Evolutionary conservation across 495 filamentous ascomycete species (phyloP), one percentile per base, ranked within the genome.

Genomic region (Jackrogersella minutella): DNA sequence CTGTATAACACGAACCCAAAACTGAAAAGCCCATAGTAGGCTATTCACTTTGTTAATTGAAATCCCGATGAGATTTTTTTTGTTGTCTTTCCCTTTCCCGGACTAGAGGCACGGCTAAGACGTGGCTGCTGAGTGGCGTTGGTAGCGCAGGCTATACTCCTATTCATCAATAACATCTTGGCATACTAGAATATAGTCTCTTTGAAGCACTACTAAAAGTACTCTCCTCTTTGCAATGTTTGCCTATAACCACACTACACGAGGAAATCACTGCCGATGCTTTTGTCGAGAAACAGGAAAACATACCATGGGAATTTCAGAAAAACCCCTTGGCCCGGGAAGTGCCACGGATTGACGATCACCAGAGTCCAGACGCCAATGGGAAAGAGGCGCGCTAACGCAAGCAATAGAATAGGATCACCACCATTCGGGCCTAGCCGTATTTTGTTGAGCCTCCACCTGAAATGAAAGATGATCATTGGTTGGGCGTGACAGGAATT

Each of bases 361-460:
- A 44, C 49, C 37, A 33, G 55, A 19, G 21, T n/a, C 66, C 28
- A 57, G 55, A 19, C 30, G 21, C 66, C 28, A 57, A 64, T 69
- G 50, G 61, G 56, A 64, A 41, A 55, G 50, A 43, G n/a, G 58
- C 41, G 50, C 66, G 61, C 66, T 65, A 69, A 69, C 56, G 61
- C 66, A 58, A 61, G 66, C 66, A 57, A 65, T 65, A 39, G 61
- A 57, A 65, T 65, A 39, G 61, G 30, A 64, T 64, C 41, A 58
- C 40, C 44, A 65, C 61, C 41, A 50, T 64, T 64, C 50, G 50
- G 61, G 66, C 33, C 59, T 69, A 57, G 55, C 61, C 55, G 47
- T 64, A 56, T 54, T 64, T 53, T 62, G 43, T 69, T 69, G 66
- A 69, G 66, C 66, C 66, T 69, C 66, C 66, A 65, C 61, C 11